Evolutionary conservation across 1,284 basidiomycete genomes (phyloP).

Genomic region (Heterobasidion irregulare): DNA sequence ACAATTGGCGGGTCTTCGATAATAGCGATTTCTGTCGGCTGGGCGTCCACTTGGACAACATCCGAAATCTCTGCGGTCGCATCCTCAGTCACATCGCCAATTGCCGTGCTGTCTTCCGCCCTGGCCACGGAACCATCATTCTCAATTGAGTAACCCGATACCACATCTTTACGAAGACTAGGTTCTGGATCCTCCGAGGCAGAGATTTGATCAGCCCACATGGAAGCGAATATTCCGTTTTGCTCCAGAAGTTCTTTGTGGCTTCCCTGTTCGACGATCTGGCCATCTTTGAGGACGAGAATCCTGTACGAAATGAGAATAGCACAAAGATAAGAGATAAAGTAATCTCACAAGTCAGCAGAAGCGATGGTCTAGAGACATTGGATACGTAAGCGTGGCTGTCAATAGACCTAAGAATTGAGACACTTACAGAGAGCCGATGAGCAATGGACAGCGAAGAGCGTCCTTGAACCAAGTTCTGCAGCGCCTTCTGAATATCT

Average conservation of each 20-base stretch:
- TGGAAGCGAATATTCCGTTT: constrained; percentile 66
- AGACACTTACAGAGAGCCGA: constrained; percentile 59
- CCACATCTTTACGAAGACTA: constrained; percentile 28
- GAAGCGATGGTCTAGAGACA: constrained; percentile 58
- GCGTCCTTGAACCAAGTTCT: constrained; percentile 61
- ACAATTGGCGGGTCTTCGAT: constrained; percentile 1
- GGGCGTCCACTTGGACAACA: background rate
- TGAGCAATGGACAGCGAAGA: constrained; percentile 77
- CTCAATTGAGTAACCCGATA: constrained; percentile 29
- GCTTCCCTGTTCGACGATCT: constrained; percentile 71
- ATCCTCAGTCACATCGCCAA: constrained; percentile 12
- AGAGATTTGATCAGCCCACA: constrained; percentile 77
- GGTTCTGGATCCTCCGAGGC: constrained; percentile 37
- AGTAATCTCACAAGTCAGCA: constrained; percentile 55
- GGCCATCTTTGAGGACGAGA: constrained; percentile 74
- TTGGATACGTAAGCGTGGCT: constrained; percentile 8
- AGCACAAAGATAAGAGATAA: background rate
- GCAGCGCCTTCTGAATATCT: constrained; percentile 77
- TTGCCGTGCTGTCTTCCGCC: constrained; percentile 14
- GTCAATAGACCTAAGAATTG: constrained; percentile 10
- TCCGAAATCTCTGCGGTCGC: constrained; percentile 9
- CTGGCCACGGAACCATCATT: constrained; percentile 17
- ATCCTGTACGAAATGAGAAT: constrained; percentile 39
- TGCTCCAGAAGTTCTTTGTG: constrained; percentile 65
- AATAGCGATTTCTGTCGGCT: constrained; percentile 10